Evolutionary conservation across 1,139 yeast genomes (phyloP).

Genomic region (Nadsonia starkeyi-henricii): DNA sequence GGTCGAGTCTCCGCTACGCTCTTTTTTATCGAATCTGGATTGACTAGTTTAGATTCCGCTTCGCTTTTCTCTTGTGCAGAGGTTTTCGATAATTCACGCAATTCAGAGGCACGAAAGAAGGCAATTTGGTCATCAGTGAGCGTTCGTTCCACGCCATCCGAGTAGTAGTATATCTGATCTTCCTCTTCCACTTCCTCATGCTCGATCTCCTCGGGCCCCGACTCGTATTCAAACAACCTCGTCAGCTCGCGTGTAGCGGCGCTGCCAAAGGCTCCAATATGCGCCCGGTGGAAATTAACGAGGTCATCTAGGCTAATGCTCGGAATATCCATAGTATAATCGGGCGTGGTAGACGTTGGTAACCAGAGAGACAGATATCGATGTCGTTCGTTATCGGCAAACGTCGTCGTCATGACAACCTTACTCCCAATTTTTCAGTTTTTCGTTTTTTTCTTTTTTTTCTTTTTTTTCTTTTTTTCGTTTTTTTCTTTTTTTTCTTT

Average conservation of each 20-base stretch:
- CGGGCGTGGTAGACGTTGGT: no score
- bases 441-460: background rate
- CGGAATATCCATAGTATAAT: background rate
- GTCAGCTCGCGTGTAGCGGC: conserved; percentile 3
- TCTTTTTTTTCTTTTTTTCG: conserved; percentile 1
- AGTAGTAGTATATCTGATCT: conserved; percentile 8
- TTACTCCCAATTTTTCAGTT: background rate
- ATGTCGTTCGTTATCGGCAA: no score
- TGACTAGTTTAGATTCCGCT: background rate
- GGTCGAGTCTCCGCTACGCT: no score
- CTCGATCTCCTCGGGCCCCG: background rate
- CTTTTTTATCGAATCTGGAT: background rate
- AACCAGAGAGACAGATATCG: no score
- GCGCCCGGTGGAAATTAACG: conserved; percentile 9
- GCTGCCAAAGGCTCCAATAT: conserved; percentile 7
- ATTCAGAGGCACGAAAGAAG: conserved; percentile 15
- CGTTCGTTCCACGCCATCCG: conserved; percentile 16
- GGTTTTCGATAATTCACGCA: conserved; percentile 5
- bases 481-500: conserved; percentile 3
- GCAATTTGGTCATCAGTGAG: conserved; percentile 17
- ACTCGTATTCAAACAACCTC: background rate
- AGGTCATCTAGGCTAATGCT: conserved; percentile 8
- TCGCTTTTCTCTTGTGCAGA: conserved; percentile 1
- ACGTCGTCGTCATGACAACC: no score
- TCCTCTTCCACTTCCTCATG: conserved; percentile 1